Evolutionary conservation across 345 rosid species (phyloP).

Genomic region (Trapa incisa): DNA sequence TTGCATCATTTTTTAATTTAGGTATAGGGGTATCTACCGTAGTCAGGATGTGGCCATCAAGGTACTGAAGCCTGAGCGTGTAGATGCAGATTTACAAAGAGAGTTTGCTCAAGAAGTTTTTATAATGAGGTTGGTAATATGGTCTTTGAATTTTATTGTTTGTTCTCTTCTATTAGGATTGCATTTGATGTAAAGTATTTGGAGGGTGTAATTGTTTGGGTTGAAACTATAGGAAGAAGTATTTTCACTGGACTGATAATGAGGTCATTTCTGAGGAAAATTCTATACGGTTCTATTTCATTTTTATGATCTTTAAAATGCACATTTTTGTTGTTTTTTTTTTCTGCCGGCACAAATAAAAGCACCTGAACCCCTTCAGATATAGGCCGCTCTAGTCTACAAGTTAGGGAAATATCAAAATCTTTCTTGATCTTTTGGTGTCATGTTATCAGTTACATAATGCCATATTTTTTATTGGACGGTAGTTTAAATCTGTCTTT

Average conservation of each 20-base stretch:
- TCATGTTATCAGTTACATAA: not conserved
- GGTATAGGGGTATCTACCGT: constrained; percentile 37
- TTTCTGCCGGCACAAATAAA: not conserved
- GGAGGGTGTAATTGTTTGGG: not conserved
- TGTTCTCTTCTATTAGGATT: not conserved
- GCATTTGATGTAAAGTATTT: not conserved
- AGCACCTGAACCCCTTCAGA: not conserved
- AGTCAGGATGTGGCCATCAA: constrained; percentile 49
- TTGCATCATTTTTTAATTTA: constrained; percentile 10
- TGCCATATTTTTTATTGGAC: not conserved
- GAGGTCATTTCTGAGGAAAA: not conserved
- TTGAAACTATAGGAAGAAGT: not conserved
- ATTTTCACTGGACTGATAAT: not conserved
- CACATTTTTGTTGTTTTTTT: not conserved
- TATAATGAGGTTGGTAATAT: constrained; percentile 33
- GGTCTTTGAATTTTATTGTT: not conserved
- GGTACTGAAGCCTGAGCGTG: constrained; percentile 29
- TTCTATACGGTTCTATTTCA: not conserved
- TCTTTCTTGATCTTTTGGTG: not conserved
- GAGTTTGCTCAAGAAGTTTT: constrained; percentile 47
- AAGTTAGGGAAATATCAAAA: not conserved
- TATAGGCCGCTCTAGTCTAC: not conserved
- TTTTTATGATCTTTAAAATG: not conserved
- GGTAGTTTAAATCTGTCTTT: not conserved
- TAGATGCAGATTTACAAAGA: constrained; percentile 21